Conservation (phyloP, 495 filamentous ascomycete genomes). For the Acidomyces sp. region DNA sequence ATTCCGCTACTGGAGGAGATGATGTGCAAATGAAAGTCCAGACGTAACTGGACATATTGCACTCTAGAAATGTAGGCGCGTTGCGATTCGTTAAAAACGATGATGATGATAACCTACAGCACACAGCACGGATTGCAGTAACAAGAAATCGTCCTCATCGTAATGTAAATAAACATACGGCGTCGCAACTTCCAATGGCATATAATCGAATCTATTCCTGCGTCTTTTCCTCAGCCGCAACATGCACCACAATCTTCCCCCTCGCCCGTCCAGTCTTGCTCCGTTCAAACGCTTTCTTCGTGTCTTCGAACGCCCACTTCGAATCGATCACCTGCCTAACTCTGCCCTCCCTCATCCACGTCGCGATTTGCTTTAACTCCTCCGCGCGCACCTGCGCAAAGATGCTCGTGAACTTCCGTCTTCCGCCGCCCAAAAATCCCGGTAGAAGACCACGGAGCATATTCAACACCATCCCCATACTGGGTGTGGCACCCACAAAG, state of each 20-base stretch:
- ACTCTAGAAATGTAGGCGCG: no score
- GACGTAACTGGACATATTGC: no score
- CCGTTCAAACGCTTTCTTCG: conserved; percentile 16
- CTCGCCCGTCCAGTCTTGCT: conserved; percentile 23
- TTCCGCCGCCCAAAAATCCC: conserved; percentile 22
- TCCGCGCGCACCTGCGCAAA: conserved; percentile 14
- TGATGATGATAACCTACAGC: no score
- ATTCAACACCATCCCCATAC: conserved; percentile 3
- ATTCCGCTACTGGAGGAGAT: no score
- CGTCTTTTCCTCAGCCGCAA: no score
- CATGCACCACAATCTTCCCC: conserved; percentile 24
- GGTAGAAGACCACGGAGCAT: conserved; percentile 12
- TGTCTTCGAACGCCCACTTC: conserved; percentile 18
- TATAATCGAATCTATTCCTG: no score
- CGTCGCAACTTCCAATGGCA: no score
- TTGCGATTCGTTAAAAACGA: no score
- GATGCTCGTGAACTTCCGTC: conserved; percentile 15
- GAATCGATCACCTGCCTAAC: conserved; percentile 22
- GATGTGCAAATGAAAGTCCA: no score
- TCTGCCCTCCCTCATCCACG: conserved; percentile 24
- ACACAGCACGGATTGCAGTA: no score
- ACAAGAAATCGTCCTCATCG: no score
- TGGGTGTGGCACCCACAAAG: conserved; percentile 14
- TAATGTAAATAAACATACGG: no score
- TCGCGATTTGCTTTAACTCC: conserved; percentile 12